Evolutionary conservation across 805 yeast species (phyloP), one percentile per base, ranked within the genome.

Genomic region (Debaryomyces prosopidis): DNA sequence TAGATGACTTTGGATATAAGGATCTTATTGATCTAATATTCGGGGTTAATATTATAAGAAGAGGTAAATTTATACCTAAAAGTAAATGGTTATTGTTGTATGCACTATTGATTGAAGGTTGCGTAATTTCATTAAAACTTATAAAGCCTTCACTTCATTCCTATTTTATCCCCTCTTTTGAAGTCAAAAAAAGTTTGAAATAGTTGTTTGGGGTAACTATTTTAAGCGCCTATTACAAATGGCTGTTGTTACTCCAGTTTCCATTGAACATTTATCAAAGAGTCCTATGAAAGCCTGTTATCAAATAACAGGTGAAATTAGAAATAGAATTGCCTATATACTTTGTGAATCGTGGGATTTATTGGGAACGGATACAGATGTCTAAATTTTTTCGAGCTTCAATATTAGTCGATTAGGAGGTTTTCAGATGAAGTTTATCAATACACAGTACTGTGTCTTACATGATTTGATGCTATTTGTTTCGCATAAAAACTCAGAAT

Each of bases 31-130:
- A 70, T 10, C 53, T 81, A 16, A 72, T 80, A 35, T 71, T 76
- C 5, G 77, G 81, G 5, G 71, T 81, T 14, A 76, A 79, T 52
- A 60, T 76, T 23, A 63, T 84, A 47, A 61, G 82, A 43, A 77
- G 74, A 49, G 76, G 83, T 28, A 74, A 71, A 41, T 82, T 78
- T 57, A 86, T 78, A 69, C 92, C 92, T 3, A 74, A 76, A 37
- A 77, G 75, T 26, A 83, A 80, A 53, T 89, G 96, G 96, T 63
- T 88, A 5, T 84, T 94, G 0, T 63, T 87, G 18, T 76, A 81
- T 47, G 77, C 87, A 0, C 51, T 82, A 49, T 64, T 83, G 15
- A 71, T 79, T 28, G 84, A 84, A 50, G 78, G 83, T 19, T 64
- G 83, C 38, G 68, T 83, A 43, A 69, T 76, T 34, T 66, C 81